These are phyloP conservation scores for Metschnikowia kunwiensis DNA, from an alignment of 805 yeast species.

Conservation along the genomic window DNA sequence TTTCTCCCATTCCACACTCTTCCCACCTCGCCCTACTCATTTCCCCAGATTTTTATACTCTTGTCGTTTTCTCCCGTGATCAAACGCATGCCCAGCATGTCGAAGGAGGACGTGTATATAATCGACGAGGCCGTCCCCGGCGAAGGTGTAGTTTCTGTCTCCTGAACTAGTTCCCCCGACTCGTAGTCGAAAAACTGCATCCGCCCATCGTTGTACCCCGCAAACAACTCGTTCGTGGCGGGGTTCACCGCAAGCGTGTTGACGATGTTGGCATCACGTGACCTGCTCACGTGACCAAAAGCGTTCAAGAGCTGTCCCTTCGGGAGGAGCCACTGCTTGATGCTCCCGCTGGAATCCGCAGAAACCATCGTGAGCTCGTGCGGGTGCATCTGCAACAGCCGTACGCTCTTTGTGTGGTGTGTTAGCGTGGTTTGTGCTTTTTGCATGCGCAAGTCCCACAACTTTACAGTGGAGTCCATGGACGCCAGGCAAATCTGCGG, in stretches of 20 bases:
- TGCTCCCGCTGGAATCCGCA: slow-evolving; percentile 69
- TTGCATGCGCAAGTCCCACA: slow-evolving; percentile 91
- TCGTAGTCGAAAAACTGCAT: slow-evolving; percentile 77
- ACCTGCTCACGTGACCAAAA: slow-evolving; percentile 43
- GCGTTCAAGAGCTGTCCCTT: slow-evolving; percentile 63
- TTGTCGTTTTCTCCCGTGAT: slow-evolving; percentile 92
- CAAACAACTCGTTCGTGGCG: slow-evolving; percentile 58
- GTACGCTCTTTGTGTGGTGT: slow-evolving; percentile 78
- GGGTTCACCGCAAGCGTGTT: slow-evolving; percentile 68
- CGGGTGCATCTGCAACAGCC: slow-evolving; percentile 70
- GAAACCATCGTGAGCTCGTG: slow-evolving; percentile 71
- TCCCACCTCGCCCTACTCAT: too few species aligned
- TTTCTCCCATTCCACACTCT: too few species aligned
- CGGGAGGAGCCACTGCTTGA: slow-evolving; percentile 82
- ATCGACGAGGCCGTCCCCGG: slow-evolving; percentile 75
- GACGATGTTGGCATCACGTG: slow-evolving; percentile 45
- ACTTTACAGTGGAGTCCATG: slow-evolving; percentile 75
- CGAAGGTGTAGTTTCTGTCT: slow-evolving; percentile 48
- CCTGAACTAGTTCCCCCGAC: slow-evolving; percentile 62
- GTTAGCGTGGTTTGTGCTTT: slow-evolving; percentile 69
- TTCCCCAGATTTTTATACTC: slow-evolving; percentile 69
- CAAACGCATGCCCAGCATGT: slow-evolving; percentile 73
- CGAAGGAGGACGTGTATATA: slow-evolving; percentile 69
- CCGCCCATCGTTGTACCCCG: slow-evolving; percentile 83
- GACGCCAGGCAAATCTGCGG: slow-evolving; percentile 87